A percentile compares a stretch with the other conserved stretches of the same genome.
Conservation (phyloP, 306 rosid genomes). For the Begonia peltatifolia region DNA sequence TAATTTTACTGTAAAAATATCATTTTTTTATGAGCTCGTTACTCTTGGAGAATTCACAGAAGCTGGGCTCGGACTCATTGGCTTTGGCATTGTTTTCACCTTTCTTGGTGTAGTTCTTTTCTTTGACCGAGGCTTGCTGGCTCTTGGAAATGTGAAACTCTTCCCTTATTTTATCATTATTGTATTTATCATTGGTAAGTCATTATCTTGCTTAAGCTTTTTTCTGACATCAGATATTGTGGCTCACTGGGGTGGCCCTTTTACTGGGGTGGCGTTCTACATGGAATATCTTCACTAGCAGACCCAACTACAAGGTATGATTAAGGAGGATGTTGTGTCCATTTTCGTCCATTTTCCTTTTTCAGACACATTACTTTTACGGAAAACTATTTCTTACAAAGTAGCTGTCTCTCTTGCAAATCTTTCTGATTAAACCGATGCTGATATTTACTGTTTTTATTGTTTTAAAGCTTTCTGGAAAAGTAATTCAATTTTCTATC, state of each 20-base stretch:
- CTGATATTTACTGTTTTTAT: neutral
- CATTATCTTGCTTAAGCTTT: constrained; percentile 7
- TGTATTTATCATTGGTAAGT: neutral
- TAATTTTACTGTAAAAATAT: neutral
- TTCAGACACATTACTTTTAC: neutral
- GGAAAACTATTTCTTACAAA: neutral
- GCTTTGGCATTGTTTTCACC: constrained; percentile 67
- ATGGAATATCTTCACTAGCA: constrained; percentile 53
- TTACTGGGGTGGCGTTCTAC: constrained; percentile 79
- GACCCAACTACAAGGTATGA: constrained; percentile 62
- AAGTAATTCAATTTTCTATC: neutral
- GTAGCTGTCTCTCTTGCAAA: too few relatives aligned
- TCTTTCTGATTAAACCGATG: neutral
- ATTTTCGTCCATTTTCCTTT: too few relatives aligned
- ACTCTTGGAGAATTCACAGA: constrained; percentile 32
- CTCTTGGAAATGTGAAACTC: constrained; percentile 68
- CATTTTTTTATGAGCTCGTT: neutral
- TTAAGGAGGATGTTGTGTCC: neutral
- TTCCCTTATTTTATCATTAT: constrained; percentile 6
- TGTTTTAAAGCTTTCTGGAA: neutral
- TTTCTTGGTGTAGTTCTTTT: constrained; percentile 70
- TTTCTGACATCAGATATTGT: constrained; percentile 45
- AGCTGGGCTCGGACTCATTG: constrained; percentile 79
- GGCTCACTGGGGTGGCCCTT: constrained; percentile 66
- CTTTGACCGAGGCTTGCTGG: constrained; percentile 87